Evolutionary conservation across 2,329 filamentous ascomycete genomes (phyloP).

Genomic region (Aspergillus sojae): DNA sequence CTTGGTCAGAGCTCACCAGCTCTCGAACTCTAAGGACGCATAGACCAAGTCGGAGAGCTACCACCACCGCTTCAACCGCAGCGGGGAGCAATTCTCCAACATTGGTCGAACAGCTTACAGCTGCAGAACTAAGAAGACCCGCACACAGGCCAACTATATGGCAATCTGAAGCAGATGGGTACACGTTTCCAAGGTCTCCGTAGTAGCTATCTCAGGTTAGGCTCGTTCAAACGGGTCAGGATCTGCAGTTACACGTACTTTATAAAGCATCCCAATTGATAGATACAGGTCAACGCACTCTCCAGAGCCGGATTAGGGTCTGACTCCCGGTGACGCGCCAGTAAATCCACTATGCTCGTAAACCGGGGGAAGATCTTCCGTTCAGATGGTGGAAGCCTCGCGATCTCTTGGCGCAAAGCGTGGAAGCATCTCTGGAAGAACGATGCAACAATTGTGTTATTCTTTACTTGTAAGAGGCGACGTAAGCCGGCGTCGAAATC

Average conservation of each 20-base stretch:
- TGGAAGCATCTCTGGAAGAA: conserved; percentile 48
- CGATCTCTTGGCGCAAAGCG: conserved; percentile 46
- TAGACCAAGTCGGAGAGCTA: conserved; percentile 10
- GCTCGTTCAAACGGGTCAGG: neutral
- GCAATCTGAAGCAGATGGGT: conserved; percentile 41
- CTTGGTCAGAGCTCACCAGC: conserved; percentile 26
- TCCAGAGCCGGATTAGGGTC: conserved; percentile 44
- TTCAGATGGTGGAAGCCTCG: conserved; percentile 36
- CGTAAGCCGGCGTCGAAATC: conserved; percentile 47
- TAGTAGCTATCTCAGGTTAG: conserved; percentile 40
- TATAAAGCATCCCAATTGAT: conserved; percentile 48
- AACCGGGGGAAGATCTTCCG: conserved; percentile 43
- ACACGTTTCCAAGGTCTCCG: conserved; percentile 44
- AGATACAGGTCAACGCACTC: conserved; percentile 47
- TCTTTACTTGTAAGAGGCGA: conserved; percentile 44
- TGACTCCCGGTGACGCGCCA: conserved; percentile 36
- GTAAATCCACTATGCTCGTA: conserved; percentile 42
- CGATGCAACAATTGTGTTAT: conserved; percentile 43
- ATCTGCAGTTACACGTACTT: conserved; percentile 37
- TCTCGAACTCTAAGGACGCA: conserved; percentile 6
- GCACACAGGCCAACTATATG: conserved; percentile 41
- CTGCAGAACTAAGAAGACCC: conserved; percentile 8
- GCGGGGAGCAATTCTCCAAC: conserved; percentile 8
- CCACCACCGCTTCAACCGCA: conserved; percentile 10
- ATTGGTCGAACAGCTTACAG: conserved; percentile 5